Percentiles rank a stretch among this genome's conserved stretches.
Conservation (phyloP, 306 rosid genomes). For the Pachyrhizus erosus region DNA sequence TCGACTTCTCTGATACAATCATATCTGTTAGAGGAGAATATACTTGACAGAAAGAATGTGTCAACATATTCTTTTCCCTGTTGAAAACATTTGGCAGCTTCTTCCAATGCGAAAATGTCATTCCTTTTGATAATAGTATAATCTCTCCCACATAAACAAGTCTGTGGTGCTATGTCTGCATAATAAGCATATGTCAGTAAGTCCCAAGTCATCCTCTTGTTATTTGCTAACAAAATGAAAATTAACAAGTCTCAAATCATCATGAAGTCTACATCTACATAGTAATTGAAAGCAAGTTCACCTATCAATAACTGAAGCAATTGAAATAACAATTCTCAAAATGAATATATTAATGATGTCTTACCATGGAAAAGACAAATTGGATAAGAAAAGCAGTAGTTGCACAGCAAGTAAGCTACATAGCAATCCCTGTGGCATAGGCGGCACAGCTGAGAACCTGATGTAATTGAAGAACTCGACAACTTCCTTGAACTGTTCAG, state of each 20-base stretch:
- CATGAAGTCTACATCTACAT: not conserved
- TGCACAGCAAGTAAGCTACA: slow-evolving; percentile 47
- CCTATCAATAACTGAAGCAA: slow-evolving; percentile 1
- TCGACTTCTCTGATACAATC: slow-evolving; percentile 29
- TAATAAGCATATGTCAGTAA: not conserved
- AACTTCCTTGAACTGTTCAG: slow-evolving; percentile 2
- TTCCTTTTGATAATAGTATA: slow-evolving; percentile 41
- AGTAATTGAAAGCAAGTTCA: not conserved
- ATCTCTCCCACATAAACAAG: slow-evolving; percentile 43
- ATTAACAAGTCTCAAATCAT: not conserved
- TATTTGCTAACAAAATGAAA: not conserved
- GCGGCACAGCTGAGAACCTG: slow-evolving; percentile 36
- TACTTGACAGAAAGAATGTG: not conserved
- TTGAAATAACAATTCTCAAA: not conserved
- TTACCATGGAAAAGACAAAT: slow-evolving; percentile 57
- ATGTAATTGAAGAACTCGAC: slow-evolving; percentile 20
- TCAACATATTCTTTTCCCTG: slow-evolving; percentile 18
- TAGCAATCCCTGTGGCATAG: slow-evolving; percentile 52
- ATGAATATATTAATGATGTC: not conserved
- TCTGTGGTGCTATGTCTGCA: slow-evolving; percentile 38
- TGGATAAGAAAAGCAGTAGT: slow-evolving; percentile 44
- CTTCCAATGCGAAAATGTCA: slow-evolving; percentile 42
- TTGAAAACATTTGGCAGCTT: slow-evolving; percentile 46
- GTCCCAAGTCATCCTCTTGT: not conserved
- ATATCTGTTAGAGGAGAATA: not conserved